These are phyloP conservation scores for Hyphopichia khmerensis DNA, from an alignment of 1,139 yeast genomes.

Conservation along the genomic window DNA sequence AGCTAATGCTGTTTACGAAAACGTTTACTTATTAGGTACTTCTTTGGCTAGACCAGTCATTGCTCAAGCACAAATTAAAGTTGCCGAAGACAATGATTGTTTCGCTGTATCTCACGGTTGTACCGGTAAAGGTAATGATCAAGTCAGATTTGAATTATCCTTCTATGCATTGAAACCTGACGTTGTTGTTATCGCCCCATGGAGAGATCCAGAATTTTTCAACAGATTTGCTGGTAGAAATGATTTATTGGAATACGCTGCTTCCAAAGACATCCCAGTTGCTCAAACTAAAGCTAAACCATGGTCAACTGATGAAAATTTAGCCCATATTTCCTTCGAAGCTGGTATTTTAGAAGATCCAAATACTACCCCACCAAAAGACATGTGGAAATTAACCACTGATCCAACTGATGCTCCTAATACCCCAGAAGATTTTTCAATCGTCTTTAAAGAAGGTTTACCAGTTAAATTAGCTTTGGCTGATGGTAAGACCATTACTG, in stretches of 20 bases:
- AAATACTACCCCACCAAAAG: slow-evolving; percentile 97
- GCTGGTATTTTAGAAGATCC: slow-evolving; percentile 99
- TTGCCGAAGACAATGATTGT: slow-evolving; percentile 96
- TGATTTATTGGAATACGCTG: slow-evolving; percentile 91
- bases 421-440: slow-evolving; percentile 82
- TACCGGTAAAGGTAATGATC: slow-evolving; percentile 99
- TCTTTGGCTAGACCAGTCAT: slow-evolving; percentile 98
- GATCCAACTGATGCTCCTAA: slow-evolving; percentile 96
- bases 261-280: slow-evolving; percentile 86
- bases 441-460: slow-evolving; percentile 81
- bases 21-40: slow-evolving; percentile 93
- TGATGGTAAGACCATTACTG: slow-evolving; percentile 63
- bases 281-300: slow-evolving; percentile 98
- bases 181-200: slow-evolving; percentile 94
- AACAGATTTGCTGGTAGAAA: slow-evolving; percentile 97
- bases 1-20: slow-evolving; percentile 95
- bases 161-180: slow-evolving; percentile 98
- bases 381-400: slow-evolving; percentile 98
- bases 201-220: slow-evolving; percentile 96
- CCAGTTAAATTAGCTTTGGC: slow-evolving; percentile 80
- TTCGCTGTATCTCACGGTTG: slow-evolving; percentile 98
- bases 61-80: slow-evolving; percentile 96
- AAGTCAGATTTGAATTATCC: slow-evolving; percentile 94
- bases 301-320: slow-evolving; percentile 98
- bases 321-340: slow-evolving; percentile 98